Percentiles rank a stretch among this genome's conserved stretches.
phyloP scores from a whole-genome alignment of 163 green algal species.

The Botryococcus braunii region DNA sequence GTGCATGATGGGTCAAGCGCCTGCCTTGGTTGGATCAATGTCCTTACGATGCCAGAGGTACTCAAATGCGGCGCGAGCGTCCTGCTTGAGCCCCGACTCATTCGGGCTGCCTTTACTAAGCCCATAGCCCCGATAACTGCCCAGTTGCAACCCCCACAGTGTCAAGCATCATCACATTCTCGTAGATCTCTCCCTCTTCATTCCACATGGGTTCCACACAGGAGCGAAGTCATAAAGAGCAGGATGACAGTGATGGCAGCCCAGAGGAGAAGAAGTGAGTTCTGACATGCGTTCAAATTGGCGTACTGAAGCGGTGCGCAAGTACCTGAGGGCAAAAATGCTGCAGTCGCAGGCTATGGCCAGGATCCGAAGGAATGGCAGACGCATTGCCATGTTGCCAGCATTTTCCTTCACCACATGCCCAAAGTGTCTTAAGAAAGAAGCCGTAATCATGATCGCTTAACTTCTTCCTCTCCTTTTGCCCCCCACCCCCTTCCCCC shows the following conservation, averaged over 20 bases:
- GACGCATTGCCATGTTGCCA: conserved; percentile 81
- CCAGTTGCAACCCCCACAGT: conserved; percentile 14
- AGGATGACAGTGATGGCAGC: too few species aligned
- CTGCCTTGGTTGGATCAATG: conserved; percentile 35
- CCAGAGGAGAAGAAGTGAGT: too few species aligned
- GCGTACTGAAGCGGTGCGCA: too few species aligned
- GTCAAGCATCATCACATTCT: too few species aligned
- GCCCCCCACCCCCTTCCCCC: too few species aligned
- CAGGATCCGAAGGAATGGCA: conserved; percentile 73
- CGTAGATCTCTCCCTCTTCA: too few species aligned
- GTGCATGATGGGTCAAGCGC: too few species aligned
- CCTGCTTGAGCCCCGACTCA: conserved; percentile 56
- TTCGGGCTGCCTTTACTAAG: conserved; percentile 53
- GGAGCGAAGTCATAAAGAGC: too few species aligned
- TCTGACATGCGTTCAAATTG: too few species aligned
- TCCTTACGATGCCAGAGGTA: conserved; percentile 43
- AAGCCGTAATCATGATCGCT: too few species aligned
- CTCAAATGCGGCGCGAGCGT: conserved; percentile 55
- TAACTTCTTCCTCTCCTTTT: conserved; percentile 16
- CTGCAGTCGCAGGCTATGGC: conserved; percentile 35
- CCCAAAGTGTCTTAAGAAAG: too few species aligned
- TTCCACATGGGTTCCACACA: too few species aligned
- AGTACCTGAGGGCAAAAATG: conserved; percentile 50
- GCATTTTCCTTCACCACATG: conserved; percentile 91
- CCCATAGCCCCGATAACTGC: conserved; percentile 85